A percentile compares a stretch with the other conserved stretches of the same genome.
Conservation (phyloP, 2,329 filamentous ascomycete species). For the Aspergillus niger region DNA sequence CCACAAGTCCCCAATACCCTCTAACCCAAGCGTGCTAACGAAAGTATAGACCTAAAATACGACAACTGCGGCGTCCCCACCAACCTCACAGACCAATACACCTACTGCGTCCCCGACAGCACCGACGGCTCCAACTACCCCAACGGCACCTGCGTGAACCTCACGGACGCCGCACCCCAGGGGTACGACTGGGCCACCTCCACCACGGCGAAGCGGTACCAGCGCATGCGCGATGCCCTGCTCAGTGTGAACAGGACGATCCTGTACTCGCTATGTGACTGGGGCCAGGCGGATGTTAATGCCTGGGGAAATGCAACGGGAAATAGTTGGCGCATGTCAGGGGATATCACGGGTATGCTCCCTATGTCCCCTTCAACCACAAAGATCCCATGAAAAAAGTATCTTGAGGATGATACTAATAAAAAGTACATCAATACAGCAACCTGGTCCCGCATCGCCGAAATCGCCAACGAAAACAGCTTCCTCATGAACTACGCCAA, state of each 20-base stretch:
- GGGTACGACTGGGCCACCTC: conserved; percentile 56
- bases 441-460: conserved; percentile 33
- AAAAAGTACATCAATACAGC: background rate
- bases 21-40: background rate
- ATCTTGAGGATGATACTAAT: background rate
- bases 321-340: conserved; percentile 48
- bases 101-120: conserved; percentile 45
- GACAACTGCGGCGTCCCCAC: conserved; percentile 56
- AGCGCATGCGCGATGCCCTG: conserved; percentile 56
- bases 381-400: too few relatives aligned
- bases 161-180: conserved; percentile 41
- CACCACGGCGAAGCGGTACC: conserved; percentile 51
- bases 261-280: conserved; percentile 56
- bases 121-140: conserved; percentile 36
- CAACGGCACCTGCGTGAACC: conserved; percentile 45
- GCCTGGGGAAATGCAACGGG: conserved; percentile 54
- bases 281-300: conserved; percentile 55
- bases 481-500: conserved; percentile 48
- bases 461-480: conserved; percentile 54
- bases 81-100: conserved; percentile 44
- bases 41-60: conserved; percentile 55
- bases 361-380: background rate
- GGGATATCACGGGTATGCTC: conserved; percentile 34
- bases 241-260: conserved; percentile 49
- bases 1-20: background rate